Base-by-base conservation (phyloP, 2,329 filamentous ascomycete species). In the Colletotrichum spaethianum region DNA sequence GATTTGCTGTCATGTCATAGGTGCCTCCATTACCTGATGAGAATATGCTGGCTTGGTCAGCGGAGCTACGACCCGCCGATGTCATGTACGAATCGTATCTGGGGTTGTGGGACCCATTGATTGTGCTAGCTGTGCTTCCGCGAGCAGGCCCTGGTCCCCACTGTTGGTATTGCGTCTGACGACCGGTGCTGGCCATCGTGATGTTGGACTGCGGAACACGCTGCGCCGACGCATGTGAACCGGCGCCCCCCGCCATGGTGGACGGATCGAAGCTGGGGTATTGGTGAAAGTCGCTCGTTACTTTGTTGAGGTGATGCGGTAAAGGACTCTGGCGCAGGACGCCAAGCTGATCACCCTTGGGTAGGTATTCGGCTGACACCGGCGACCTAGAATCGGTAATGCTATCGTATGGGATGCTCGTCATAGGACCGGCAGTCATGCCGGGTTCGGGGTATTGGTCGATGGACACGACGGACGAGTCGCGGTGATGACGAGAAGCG, bases 401-500 rank as follows among this genome's bases (percentile, higher is more conserved):
- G 77, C 86, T 91, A 76, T 97, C 94, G 85, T 97, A 97, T 40
- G 95, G 94, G 75, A 98, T 95, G 36, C 94, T 93, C 42, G 94
- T 94, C 78, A 98, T 94, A 70, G 96, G 90, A 70, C 94, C 95
- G 42, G 94, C 92, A 79, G 91, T 92, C 73, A 95, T 83, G 71
- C 90, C 91, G 72, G 87, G 83, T 60, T 92, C 92, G 77, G 91
- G 87, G 59, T 91, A 90, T 74, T 87, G 84, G 78, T 96, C 94
- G 77, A 94, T 82, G 18, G 93, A 96, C 75, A 92, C 86, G 75
- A 90, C 84, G 46, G 93, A 95, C 7, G 93, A 92, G 73, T 90
- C 92, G 80, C 93, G 89, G 83, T 96, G 92, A 83, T 96, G 92
- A 80, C 93, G 89, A 75, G 94, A 95, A 71, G 89, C 90, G 79